phyloP scores from a whole-genome alignment of 2,329 filamentous ascomycete species.

The Paecilomyces fulvus region DNA sequence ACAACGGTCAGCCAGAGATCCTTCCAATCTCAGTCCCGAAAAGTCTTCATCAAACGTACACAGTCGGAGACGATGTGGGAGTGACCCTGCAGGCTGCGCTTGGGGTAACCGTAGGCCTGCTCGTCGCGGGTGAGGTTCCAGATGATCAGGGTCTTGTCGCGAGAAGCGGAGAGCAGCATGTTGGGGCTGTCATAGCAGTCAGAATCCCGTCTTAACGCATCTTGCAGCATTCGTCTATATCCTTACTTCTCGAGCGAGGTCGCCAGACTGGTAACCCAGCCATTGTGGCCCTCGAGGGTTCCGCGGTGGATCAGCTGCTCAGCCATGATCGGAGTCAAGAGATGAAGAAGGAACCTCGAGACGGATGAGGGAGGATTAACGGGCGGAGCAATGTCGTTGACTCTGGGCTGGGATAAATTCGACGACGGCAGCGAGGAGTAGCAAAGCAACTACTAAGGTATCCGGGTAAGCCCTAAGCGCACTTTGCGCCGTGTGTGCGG shows the following conservation, averaged over 20 bases:
- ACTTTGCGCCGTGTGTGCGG: constrained; percentile 20
- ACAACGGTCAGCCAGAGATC: constrained; percentile 24
- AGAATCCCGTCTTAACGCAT: constrained; percentile 23
- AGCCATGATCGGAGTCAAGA: constrained; percentile 56
- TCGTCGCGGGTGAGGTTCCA: constrained; percentile 99
- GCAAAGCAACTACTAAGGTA: constrained; percentile 26
- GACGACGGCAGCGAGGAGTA: constrained; percentile 18
- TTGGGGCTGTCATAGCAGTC: constrained; percentile 62
- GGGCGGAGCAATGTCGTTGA: constrained; percentile 35
- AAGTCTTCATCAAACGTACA: constrained; percentile 54
- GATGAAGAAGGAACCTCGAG: constrained; percentile 31
- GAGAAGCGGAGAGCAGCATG: constrained; percentile 96
- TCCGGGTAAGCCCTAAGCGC: constrained; percentile 33
- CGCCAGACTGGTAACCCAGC: constrained; percentile 97
- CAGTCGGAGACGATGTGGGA: constrained; percentile 99
- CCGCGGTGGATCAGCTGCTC: constrained; percentile 94
- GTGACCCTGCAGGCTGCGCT: constrained; percentile 97
- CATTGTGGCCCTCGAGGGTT: constrained; percentile 97
- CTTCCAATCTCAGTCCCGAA: constrained; percentile 4
- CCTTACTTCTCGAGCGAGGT: constrained; percentile 97
- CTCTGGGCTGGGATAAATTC: constrained; percentile 32
- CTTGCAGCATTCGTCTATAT: constrained; percentile 9
- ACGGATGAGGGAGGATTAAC: constrained; percentile 26
- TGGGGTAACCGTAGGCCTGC: constrained; percentile 96
- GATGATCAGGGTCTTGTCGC: constrained; percentile 99